Conservation (phyloP, 495 filamentous ascomycete genomes). For the Hypoxylon lenormandii region DNA sequence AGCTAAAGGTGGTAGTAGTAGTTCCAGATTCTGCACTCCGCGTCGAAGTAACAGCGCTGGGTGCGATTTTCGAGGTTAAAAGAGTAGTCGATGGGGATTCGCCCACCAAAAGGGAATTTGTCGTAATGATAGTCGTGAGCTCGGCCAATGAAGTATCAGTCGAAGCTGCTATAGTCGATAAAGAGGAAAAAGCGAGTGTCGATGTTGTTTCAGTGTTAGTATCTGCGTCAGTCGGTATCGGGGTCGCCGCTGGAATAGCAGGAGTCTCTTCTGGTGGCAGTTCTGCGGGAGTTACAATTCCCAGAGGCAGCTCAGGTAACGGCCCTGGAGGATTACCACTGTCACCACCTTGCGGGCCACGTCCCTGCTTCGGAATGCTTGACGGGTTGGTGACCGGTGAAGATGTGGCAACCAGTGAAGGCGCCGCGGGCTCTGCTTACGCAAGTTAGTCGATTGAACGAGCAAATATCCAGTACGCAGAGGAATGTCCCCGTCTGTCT, state of each 20-base stretch:
- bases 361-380: constrained; percentile 33
- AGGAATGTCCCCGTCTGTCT: constrained; percentile 12
- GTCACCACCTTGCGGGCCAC: constrained; percentile 25
- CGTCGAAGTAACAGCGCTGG: constrained; percentile 18
- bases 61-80: constrained; percentile 29
- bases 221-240: constrained; percentile 12
- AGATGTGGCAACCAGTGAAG: constrained; percentile 40
- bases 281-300: constrained; percentile 19
- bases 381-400: constrained; percentile 22
- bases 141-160: constrained; percentile 28
- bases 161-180: constrained; percentile 23
- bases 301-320: constrained; percentile 26
- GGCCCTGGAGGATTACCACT: constrained; percentile 22
- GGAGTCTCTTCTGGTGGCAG: constrained; percentile 14
- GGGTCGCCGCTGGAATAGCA: constrained; percentile 7
- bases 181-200: constrained; percentile 27
- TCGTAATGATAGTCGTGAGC: constrained; percentile 39
- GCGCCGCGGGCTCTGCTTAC: constrained; percentile 27
- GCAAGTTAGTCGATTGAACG: constrained; percentile 21
- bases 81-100: constrained; percentile 36
- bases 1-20: constrained; percentile 5
- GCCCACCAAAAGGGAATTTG: constrained; percentile 24
- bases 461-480: neutral
- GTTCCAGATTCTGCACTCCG: constrained; percentile 16
- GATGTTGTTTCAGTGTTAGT: constrained; percentile 18